Evolutionary conservation across 768 basidiomycete genomes (phyloP).

Genomic region (Lentinula raphanica): DNA sequence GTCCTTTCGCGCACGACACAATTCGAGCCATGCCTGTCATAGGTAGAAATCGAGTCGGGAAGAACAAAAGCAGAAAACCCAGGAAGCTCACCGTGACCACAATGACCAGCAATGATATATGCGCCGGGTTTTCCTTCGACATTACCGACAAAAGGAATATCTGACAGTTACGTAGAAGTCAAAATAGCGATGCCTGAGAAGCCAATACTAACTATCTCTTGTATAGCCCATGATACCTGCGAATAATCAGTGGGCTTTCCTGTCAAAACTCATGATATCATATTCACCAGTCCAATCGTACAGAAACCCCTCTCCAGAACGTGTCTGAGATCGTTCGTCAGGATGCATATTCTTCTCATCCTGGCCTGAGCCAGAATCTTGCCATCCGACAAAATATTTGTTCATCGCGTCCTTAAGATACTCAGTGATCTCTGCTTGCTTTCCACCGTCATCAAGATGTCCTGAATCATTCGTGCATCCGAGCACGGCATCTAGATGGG

Average conservation of each 20-base stretch:
- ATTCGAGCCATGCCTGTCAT: neutral
- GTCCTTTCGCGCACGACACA: constrained; percentile 1
- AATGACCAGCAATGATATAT: constrained; percentile 18
- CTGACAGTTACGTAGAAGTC: neutral
- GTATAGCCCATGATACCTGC: constrained; percentile 7
- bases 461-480: constrained; percentile 8
- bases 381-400: constrained; percentile 19
- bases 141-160: constrained; percentile 16
- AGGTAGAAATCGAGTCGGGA: neutral
- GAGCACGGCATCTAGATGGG: neutral
- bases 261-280: neutral
- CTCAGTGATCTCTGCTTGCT: constrained; percentile 17
- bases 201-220: neutral
- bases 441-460: constrained; percentile 14
- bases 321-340: no score
- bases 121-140: constrained; percentile 15
- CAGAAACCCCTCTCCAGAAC: constrained; percentile 12
- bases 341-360: neutral
- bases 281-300: constrained; percentile 18
- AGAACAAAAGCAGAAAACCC: neutral
- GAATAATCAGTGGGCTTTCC: neutral
- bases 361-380: neutral
- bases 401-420: constrained; percentile 15
- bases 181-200: constrained; percentile 5
- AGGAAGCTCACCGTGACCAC: constrained; percentile 16